These are phyloP conservation scores for Coemansia sp. DNA, from an alignment of 192 early-diverging fungal species.

Conservation along the genomic window DNA sequence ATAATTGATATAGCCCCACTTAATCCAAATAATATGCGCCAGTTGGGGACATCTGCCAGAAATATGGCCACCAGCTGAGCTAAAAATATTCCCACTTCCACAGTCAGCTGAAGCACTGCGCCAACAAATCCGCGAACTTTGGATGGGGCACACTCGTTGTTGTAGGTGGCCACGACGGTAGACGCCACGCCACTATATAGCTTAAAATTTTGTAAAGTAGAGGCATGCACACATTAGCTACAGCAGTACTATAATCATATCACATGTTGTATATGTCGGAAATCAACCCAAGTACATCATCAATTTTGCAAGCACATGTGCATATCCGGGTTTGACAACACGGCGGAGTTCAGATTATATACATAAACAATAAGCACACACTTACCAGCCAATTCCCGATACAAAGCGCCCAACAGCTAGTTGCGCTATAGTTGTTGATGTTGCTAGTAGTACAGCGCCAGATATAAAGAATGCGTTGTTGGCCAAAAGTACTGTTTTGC, in stretches of 20 bases:
- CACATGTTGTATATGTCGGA: neutral
- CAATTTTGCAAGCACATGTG: neutral
- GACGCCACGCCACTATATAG: slow-evolving; percentile 61
- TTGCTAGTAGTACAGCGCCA: slow-evolving; percentile 62
- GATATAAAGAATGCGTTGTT: slow-evolving; percentile 69
- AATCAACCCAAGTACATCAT: neutral
- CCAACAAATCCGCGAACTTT: slow-evolving; percentile 67
- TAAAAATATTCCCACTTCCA: slow-evolving; percentile 75
- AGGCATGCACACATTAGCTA: neutral
- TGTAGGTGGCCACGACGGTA: slow-evolving; percentile 66
- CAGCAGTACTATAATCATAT: neutral
- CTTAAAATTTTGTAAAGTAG: neutral
- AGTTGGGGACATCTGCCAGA: slow-evolving; percentile 58
- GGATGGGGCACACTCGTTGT: slow-evolving; percentile 73
- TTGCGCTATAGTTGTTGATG: slow-evolving; percentile 59
- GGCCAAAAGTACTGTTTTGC: slow-evolving; percentile 61
- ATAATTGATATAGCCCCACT: slow-evolving; percentile 60
- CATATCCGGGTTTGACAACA: neutral
- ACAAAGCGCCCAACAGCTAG: slow-evolving; percentile 71
- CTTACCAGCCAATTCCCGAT: slow-evolving; percentile 64
- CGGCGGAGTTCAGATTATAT: neutral
- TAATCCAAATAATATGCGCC: slow-evolving; percentile 69
- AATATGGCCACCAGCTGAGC: slow-evolving; percentile 61
- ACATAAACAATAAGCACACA: neutral
- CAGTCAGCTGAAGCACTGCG: slow-evolving; percentile 66